Base-by-base conservation (phyloP, 768 basidiomycete genomes). In the Cystofilobasidium bisporidii region DNA sequence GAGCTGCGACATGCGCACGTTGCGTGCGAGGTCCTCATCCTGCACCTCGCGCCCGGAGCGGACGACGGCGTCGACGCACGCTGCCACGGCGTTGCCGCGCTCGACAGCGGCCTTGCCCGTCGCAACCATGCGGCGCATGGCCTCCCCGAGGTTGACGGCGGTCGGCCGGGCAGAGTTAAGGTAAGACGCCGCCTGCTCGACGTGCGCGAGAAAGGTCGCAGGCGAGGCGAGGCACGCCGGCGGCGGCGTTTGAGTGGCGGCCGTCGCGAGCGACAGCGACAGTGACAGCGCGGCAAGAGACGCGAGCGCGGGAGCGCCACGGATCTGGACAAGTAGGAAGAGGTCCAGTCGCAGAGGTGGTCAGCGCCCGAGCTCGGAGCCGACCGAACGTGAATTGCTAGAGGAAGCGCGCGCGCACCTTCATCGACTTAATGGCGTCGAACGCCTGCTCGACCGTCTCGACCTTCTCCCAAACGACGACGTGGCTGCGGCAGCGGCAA, bases 351-450 rank as follows among this genome's bases (percentile, higher is more conserved):
- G 3, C 30, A n/a, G 20, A 67, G 10, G 61, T 26, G 26, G 38
- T 26, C 24, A 58, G n/a, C 36, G 36, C n/a, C n/a, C n/a, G n/a
- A n/a, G n/a, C n/a, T n/a, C n/a, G n/a, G n/a, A n/a, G n/a, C n/a
- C n/a, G n/a, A n/a, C n/a, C n/a, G n/a, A n/a, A n/a, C n/a, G n/a
- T n/a, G n/a, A n/a, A n/a, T n/a, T n/a, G n/a, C n/a, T n/a, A n/a
- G n/a, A n/a, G n/a, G n/a, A n/a, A n/a, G n/a, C n/a, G n/a, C n/a
- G n/a, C n/a, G n/a, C 75, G 24, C 67, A 86, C 91, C 83, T 91
- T 93, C 93, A 98, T 98, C 20, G 86, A 82, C 79, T 90, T 93
- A 78, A 97, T 97, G 22, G 92, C 93, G 74, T 91, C 88, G 78
- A 89, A 87, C 0, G 92, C 93, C 36, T 91, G 84, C 61, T 91